Conservation (phyloP, 257 asterid genomes). For the Thymus quinquecostatus region DNA sequence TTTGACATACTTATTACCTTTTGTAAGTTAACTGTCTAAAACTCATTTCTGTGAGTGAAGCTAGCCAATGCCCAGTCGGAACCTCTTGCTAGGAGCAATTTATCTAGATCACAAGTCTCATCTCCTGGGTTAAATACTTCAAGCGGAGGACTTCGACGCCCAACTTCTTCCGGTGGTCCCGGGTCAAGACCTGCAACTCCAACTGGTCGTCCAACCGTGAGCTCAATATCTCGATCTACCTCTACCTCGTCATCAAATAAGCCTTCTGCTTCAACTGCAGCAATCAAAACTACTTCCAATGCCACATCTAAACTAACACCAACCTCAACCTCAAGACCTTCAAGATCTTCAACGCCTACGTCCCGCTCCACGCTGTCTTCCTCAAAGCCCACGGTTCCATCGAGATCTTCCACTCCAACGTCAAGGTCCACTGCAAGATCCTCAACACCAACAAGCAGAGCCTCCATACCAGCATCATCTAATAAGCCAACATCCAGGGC, state of each 20-base stretch:
- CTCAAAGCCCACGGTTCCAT: conserved; percentile 61
- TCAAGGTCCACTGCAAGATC: conserved; percentile 73
- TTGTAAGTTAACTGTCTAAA: conserved; percentile 27
- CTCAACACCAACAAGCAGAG: conserved; percentile 76
- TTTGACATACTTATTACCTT: not conserved
- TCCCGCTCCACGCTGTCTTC: conserved; percentile 60
- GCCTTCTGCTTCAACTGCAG: conserved; percentile 29
- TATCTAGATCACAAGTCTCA: conserved; percentile 59
- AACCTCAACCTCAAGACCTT: conserved; percentile 55
- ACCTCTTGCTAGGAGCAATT: conserved; percentile 64
- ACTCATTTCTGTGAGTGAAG: conserved; percentile 49
- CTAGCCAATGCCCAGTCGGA: conserved; percentile 81
- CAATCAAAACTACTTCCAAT: conserved; percentile 52
- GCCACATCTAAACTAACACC: conserved; percentile 54
- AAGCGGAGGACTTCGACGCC: conserved; percentile 71
- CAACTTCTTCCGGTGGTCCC: conserved; percentile 85
- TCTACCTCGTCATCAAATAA: conserved; percentile 44
- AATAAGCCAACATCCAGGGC: conserved; percentile 76
- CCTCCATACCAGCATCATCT: conserved; percentile 62
- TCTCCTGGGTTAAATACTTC: conserved; percentile 73
- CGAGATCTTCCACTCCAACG: conserved; percentile 93
- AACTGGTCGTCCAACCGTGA: conserved; percentile 76
- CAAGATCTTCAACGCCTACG: conserved; percentile 90
- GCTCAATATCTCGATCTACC: conserved; percentile 51
- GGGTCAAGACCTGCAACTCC: conserved; percentile 92